A percentile compares a stretch with the other conserved stretches of the same genome.
Evolutionary conservation across 2,329 filamentous ascomycete species (phyloP).

Genomic region (Ploettnerulaceae sp.): DNA sequence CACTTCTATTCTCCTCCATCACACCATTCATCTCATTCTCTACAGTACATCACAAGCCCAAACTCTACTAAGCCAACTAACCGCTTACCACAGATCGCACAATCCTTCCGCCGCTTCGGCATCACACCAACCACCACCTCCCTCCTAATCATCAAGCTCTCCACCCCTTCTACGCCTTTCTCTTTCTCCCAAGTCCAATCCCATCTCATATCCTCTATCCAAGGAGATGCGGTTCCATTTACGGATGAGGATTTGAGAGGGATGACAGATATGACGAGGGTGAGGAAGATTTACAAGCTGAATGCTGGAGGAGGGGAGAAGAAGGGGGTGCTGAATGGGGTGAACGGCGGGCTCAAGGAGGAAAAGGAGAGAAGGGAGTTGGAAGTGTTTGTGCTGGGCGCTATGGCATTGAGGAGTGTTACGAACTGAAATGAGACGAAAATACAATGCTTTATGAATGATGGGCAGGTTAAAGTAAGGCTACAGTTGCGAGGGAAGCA

Average conservation of each 20-base stretch:
- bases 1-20: not conserved
- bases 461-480: too few species aligned
- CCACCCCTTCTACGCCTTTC: constrained; percentile 45
- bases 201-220: constrained; percentile 58
- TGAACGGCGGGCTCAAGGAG: constrained; percentile 29
- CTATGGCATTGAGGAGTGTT: constrained; percentile 69
- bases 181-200: constrained; percentile 45
- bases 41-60: not conserved
- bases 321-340: constrained; percentile 12
- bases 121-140: constrained; percentile 65
- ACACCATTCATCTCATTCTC: constrained; percentile 13
- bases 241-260: constrained; percentile 57
- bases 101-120: constrained; percentile 86
- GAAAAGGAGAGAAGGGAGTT: constrained; percentile 48
- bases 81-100: constrained; percentile 62
- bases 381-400: constrained; percentile 65
- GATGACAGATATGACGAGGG: constrained; percentile 60
- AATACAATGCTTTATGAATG: too few species aligned
- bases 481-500: too few species aligned
- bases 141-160: constrained; percentile 78
- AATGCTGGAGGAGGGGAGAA: constrained; percentile 41
- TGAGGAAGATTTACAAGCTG: constrained; percentile 85
- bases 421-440: too few species aligned
- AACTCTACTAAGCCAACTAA: not conserved
- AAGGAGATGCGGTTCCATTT: constrained; percentile 56